Evolutionary conservation across 495 filamentous ascomycete genomes (phyloP), one percentile per base, ranked within the genome.

Genomic region (Neurospora cerealis): DNA sequence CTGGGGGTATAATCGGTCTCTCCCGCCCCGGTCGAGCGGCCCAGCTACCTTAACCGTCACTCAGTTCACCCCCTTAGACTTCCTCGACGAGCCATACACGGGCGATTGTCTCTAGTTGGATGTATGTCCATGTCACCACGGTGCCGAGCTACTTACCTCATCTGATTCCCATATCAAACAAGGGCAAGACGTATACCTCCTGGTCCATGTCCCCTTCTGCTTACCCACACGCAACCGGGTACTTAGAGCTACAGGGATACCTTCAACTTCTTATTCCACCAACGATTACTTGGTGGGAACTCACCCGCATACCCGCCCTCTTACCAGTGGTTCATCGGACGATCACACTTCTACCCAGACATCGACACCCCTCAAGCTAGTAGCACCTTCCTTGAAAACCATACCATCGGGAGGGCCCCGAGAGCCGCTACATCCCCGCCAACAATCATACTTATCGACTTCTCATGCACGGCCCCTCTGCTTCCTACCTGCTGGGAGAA

Each of bases 291-390:
- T 73, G 69, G 72, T 78, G 73, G 74, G 71, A 75, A 76, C 75
- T 75, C 77, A 78, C 78, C 75, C 77, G 77, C 78, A 78, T 62
- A 72, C 75, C 74, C 75, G 76, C 76, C 70, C 39, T 74, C 69
- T 69, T 78, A 73, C 71, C 76, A 75, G 78, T 72, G 77, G 74
- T 69, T 73, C 70, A 71, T 72, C 70, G 71, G 69, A 44, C 69
- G 74, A 76, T 74, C 73, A 74, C 70, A 46, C 24, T 62, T 74
- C 60, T 73, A 48, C 24, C 75, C 70, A 71, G 70, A 36, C 48
- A 74, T 62, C 69, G 54, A 37, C 39, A 46, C 70, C 41, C 69
- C 48, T 74, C 74, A 48, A 76, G 69, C 72, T 77, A 72, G 74
- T 74, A 75, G 72, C 75, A 73, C 78, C 71, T 66, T 66, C 54